A percentile compares a stretch with the other conserved stretches of the same genome.
Evolutionary conservation across 306 rosid species (phyloP).

Genomic region (Corylus avellana): DNA sequence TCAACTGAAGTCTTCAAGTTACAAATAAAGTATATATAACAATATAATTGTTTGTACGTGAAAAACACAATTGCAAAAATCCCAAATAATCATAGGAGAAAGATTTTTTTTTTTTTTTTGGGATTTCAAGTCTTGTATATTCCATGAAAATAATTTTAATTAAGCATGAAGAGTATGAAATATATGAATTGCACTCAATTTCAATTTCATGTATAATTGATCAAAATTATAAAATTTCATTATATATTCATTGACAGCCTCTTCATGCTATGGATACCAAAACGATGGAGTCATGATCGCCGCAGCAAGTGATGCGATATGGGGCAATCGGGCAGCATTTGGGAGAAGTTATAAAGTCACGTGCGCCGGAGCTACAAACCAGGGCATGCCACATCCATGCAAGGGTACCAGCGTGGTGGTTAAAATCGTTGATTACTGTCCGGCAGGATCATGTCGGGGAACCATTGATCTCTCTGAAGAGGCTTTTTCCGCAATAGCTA

Average conservation of each 20-base stretch:
- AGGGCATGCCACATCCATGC: constrained; percentile 20
- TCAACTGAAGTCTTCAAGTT: too few species aligned
- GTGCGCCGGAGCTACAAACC: constrained; percentile 21
- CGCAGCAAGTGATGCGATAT: constrained; percentile 1
- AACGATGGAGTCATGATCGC: not conserved
- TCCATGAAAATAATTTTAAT: too few species aligned
- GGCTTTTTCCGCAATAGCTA: constrained; percentile 27
- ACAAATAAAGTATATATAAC: too few species aligned
- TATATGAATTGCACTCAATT: too few species aligned
- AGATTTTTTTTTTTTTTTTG: too few species aligned
- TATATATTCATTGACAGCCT: not conserved
- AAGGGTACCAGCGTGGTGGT: constrained; percentile 6
- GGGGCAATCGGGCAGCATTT: constrained; percentile 10
- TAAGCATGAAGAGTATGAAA: too few species aligned
- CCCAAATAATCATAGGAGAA: too few species aligned
- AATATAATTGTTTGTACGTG: too few species aligned
- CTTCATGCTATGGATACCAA: not conserved
- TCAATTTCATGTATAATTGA: too few species aligned
- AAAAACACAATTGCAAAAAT: too few species aligned
- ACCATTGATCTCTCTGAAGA: constrained; percentile 28
- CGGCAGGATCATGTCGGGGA: constrained; percentile 18
- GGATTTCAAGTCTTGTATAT: too few species aligned
- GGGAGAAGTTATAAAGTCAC: constrained; percentile 7
- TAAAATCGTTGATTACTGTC: constrained; percentile 31
- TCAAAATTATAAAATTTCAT: too few species aligned